Conservation (phyloP, 176 grass and related monocot species). For the Eremochloa ophiuroides region DNA sequence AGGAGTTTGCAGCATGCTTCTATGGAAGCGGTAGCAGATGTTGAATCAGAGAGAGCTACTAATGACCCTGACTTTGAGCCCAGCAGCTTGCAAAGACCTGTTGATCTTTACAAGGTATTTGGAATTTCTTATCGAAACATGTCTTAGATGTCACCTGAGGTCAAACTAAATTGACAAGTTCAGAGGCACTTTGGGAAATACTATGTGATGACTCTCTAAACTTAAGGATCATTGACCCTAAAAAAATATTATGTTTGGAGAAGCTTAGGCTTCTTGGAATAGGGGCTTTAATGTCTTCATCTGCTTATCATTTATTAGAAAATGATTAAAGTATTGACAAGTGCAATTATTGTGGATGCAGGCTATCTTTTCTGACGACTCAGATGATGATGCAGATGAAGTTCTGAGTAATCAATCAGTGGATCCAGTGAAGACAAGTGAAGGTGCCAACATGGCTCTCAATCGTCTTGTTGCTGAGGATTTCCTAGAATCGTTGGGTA, state of each 20-base stretch:
- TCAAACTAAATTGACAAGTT: neutral
- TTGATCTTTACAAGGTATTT: constrained; percentile 99
- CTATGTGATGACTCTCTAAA: neutral
- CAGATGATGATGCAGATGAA: constrained; percentile 61
- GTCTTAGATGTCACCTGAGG: neutral
- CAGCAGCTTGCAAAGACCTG: constrained; percentile 60
- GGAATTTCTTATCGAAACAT: constrained; percentile 17
- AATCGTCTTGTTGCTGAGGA: constrained; percentile 91
- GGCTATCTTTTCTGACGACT: constrained; percentile 99
- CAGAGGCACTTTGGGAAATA: neutral
- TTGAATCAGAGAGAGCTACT: constrained; percentile 17
- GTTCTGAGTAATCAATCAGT: constrained; percentile 34
- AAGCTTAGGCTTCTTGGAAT: neutral
- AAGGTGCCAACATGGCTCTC: constrained; percentile 84
- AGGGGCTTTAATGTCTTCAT: neutral
- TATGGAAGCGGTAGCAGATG: constrained; percentile 38
- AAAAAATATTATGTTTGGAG: neutral
- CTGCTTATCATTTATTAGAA: constrained; percentile 1
- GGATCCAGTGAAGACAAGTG: constrained; percentile 71
- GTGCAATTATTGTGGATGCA: constrained; percentile 27
- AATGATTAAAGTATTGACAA: constrained; percentile 22
- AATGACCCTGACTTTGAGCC: constrained; percentile 44
- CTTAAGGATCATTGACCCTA: neutral
- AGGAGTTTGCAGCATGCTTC: constrained; percentile 35
- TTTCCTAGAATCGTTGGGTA: constrained; percentile 96